These are phyloP conservation scores for Monosporascus ibericus DNA, from an alignment of 2,329 filamentous ascomycete genomes.

Conservation along the genomic window DNA sequence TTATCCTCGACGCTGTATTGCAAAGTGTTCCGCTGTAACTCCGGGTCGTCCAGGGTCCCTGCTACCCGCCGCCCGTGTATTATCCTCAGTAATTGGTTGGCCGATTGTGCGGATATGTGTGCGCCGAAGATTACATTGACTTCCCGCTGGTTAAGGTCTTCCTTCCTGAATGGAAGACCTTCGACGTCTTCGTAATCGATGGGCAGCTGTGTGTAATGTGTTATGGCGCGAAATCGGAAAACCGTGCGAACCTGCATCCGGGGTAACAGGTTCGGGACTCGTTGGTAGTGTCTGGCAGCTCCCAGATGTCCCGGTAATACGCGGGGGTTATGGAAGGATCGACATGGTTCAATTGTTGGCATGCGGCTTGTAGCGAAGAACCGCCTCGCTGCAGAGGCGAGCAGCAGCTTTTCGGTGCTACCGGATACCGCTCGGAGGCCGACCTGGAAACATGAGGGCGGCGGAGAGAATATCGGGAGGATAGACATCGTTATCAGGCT, in stretches of 20 bases:
- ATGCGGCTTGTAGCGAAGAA: conserved; percentile 13
- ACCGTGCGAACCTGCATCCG: conserved; percentile 19
- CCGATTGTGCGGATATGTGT: conserved; percentile 35
- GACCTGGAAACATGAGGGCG: conserved; percentile 23
- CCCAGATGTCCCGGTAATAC: conserved; percentile 6
- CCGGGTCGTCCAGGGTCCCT: conserved; percentile 56
- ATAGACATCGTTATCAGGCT: conserved; percentile 22
- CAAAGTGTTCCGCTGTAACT: conserved; percentile 40
- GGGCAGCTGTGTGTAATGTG: conserved; percentile 54
- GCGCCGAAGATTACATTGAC: conserved; percentile 44
- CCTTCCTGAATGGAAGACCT: conserved; percentile 47
- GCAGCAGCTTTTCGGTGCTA: conserved; percentile 14
- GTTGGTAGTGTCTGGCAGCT: not conserved
- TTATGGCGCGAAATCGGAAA: conserved; percentile 33
- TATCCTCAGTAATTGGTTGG: conserved; percentile 50
- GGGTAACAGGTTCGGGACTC: conserved; percentile 9
- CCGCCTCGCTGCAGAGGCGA: conserved; percentile 10
- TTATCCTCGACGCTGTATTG: conserved; percentile 36
- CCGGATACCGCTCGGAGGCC: conserved; percentile 23
- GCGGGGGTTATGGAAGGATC: conserved; percentile 10
- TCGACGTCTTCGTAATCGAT: conserved; percentile 47
- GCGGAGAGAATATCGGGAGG: conserved; percentile 15
- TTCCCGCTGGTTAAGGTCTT: conserved; percentile 44
- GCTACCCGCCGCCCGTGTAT: conserved; percentile 59
- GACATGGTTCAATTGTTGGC: conserved; percentile 10